Percentiles rank a stretch among this genome's conserved stretches.
These are phyloP conservation scores for Prunus kanzakura DNA, from an alignment of 306 rosid species.

Conservation along the genomic window DNA sequence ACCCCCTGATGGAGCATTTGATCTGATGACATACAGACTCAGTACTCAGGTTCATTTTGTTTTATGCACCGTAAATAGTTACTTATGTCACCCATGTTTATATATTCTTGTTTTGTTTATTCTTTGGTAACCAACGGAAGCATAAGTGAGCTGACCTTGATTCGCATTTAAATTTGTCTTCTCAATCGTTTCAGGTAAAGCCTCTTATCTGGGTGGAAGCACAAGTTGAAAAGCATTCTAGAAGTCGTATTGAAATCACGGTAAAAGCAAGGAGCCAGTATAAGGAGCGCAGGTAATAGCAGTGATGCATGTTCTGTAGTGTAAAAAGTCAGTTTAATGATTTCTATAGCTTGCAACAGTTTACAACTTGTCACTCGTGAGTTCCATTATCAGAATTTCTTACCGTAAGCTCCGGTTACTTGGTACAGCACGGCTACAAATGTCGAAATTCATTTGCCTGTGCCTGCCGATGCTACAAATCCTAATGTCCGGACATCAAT, in stretches of 20 bases:
- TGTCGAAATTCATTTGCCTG: conserved; percentile 73
- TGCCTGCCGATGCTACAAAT: conserved; percentile 76
- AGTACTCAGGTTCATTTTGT: conserved; percentile 63
- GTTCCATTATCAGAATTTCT: conserved; percentile 10
- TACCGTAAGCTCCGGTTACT: not conserved
- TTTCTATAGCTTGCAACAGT: not conserved
- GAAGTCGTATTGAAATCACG: conserved; percentile 70
- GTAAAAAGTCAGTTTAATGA: not conserved
- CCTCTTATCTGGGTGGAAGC: conserved; percentile 91
- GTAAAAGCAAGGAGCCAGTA: conserved; percentile 86
- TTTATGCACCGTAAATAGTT: not conserved
- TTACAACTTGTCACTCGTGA: not conserved
- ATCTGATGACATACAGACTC: conserved; percentile 88
- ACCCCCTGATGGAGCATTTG: conserved; percentile 89
- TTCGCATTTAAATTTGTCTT: not conserved
- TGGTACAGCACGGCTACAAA: conserved; percentile 68
- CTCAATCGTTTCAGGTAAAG: conserved; percentile 49
- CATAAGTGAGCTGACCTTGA: not conserved
- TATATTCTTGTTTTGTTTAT: not conserved
- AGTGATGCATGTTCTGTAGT: not conserved
- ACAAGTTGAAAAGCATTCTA: conserved; percentile 77
- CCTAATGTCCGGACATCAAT: conserved; percentile 79
- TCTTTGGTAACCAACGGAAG: not conserved
- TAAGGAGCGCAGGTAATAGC: conserved; percentile 76
- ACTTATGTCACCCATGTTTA: not conserved